Percentiles rank a stretch among this genome's conserved stretches.
phyloP scores from a whole-genome alignment of 2,329 filamentous ascomycete species.

The Hawksworthiomyces lignivorus region DNA sequence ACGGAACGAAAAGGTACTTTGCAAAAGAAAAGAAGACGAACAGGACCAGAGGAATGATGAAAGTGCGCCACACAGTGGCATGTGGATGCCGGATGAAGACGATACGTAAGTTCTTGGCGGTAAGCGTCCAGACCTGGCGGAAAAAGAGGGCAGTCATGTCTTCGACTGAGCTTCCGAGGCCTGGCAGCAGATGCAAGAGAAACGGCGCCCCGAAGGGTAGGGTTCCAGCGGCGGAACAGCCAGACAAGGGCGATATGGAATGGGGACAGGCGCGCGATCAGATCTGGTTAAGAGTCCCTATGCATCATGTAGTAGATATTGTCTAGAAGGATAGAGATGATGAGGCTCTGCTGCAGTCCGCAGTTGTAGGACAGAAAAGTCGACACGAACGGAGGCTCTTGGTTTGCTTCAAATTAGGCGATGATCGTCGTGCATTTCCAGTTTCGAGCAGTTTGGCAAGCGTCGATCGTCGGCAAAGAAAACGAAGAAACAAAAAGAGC shows the following conservation, averaged over 20 bases:
- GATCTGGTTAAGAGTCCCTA: too few relatives aligned
- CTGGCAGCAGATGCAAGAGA: too few relatives aligned
- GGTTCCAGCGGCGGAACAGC: too few relatives aligned
- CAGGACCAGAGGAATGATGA: slow-evolving; percentile 52
- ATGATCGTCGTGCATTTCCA: background rate
- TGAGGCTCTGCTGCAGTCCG: too few relatives aligned
- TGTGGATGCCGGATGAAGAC: slow-evolving; percentile 45
- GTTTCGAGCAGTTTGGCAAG: slow-evolving; percentile 1
- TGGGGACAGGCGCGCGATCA: too few relatives aligned
- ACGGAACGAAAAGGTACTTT: slow-evolving; percentile 75
- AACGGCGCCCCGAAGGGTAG: too few relatives aligned
- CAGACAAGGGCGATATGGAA: too few relatives aligned
- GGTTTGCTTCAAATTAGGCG: too few relatives aligned
- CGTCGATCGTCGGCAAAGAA: background rate
- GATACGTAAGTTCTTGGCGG: slow-evolving; percentile 54
- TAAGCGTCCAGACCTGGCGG: slow-evolving; percentile 53
- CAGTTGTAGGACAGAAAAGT: too few relatives aligned
- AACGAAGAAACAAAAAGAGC: background rate
- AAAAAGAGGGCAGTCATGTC: slow-evolving; percentile 11
- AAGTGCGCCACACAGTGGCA: slow-evolving; percentile 47
- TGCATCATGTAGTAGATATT: too few relatives aligned
- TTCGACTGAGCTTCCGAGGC: background rate
- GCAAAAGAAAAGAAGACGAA: slow-evolving; percentile 60
- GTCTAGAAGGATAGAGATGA: too few relatives aligned
- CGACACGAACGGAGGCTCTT: too few relatives aligned